A percentile compares a stretch with the other conserved stretches of the same genome.
These are phyloP conservation scores for Chalciporus sp. DNA, from an alignment of 1,284 basidiomycete genomes.

Conservation along the genomic window DNA sequence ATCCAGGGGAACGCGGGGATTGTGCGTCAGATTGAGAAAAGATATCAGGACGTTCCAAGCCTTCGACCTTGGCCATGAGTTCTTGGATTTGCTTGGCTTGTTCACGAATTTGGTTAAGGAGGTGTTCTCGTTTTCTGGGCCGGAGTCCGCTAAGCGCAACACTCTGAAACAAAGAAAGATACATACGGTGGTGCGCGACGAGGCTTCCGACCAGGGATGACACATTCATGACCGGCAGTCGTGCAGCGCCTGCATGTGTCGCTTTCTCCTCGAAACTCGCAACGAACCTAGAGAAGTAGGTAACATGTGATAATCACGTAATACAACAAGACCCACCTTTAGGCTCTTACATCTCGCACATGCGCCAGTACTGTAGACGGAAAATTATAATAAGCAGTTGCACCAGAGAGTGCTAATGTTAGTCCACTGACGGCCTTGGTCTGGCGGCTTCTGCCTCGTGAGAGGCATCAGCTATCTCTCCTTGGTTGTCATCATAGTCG, in stretches of 20 bases:
- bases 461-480: conserved; percentile 20
- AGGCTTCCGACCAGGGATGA: conserved; percentile 76
- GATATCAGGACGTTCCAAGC: conserved; percentile 19
- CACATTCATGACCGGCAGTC: conserved; percentile 66
- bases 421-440: conserved; percentile 24
- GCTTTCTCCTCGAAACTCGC: conserved; percentile 66
- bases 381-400: conserved; percentile 5
- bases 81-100: conserved; percentile 71
- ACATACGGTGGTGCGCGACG: conserved; percentile 75
- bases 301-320: neutral
- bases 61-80: conserved; percentile 66
- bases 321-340: conserved; percentile 46
- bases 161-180: neutral
- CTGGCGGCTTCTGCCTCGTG: conserved; percentile 24
- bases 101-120: conserved; percentile 70
- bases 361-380: conserved; percentile 48
- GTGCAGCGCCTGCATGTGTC: conserved; percentile 73
- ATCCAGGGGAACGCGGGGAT: conserved; percentile 34
- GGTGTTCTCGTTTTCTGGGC: conserved; percentile 70
- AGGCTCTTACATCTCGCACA: conserved; percentile 74
- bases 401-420: neutral
- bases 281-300: conserved; percentile 51
- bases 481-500: conserved; percentile 25
- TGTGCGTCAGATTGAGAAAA: conserved; percentile 29
- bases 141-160: conserved; percentile 5